Base-by-base conservation (phyloP, 2,329 filamentous ascomycete species). In the Fusarium continuum region DNA sequence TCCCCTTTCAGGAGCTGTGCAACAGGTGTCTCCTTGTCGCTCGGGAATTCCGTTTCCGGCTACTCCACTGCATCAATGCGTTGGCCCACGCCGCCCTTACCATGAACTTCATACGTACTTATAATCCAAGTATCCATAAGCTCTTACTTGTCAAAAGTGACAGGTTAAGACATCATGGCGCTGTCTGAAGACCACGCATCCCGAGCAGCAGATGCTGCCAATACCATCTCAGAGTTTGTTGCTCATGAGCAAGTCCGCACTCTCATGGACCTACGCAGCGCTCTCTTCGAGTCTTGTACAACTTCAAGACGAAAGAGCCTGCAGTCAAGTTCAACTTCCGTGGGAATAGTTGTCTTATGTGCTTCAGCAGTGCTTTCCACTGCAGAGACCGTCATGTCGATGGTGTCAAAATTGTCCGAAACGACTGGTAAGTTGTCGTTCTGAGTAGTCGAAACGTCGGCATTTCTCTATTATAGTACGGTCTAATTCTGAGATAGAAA, bases 281-380 rank as follows among this genome's bases (percentile, higher is more conserved):
- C 40, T 20, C 39, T 55, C 22, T 52, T 51, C 34, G 26, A 23
- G 16, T 28, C 40, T n/a, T 23, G 26, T 14, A 4, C 36, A 3
- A 6, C 26, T 26, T 14, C 22, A 17, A n/a, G 25, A 19, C 17
- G 46, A 14, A 34, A 34, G 16, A 17, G 16, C 11, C 3, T 17
- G 8, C 8, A 19, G 3, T 13, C 10, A 7, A 28, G 5, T 11
- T 14, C 10, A 14, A 14, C 7, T 19, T 38, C 45, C 6, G 19
- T 16, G 6, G 10, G 43, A 17, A 57, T 64, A 10, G 50, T 69
- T 14, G 66, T 64, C 7, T 35, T 69, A 3, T 69, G 66, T 19
- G 56, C 54, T 7, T 69, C 67, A 1, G 60, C 67, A 7, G 62
- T 69, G 4, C 36, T 69, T 9, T 52, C 36, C 7, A 64, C 55